A percentile compares a stretch with the other conserved stretches of the same genome.
phyloP scores from a whole-genome alignment of 352 stramenopile genomes.

The Globisporangium nodosum region DNA sequence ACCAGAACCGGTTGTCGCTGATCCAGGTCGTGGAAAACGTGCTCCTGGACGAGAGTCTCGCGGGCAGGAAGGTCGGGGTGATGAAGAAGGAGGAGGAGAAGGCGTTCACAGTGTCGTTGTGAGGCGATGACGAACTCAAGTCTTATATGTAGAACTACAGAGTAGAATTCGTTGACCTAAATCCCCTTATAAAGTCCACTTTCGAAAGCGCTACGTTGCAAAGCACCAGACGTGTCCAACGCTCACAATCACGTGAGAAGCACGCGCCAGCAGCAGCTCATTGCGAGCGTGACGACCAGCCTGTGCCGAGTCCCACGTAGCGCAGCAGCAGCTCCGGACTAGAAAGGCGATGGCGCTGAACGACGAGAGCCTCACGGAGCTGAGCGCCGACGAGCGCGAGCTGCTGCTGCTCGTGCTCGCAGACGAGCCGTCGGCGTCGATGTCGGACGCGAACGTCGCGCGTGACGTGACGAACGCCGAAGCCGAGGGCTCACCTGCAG shows the following conservation, averaged over 20 bases:
- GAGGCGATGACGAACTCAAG: neutral
- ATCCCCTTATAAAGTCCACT: neutral
- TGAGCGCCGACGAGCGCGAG: conserved; percentile 2
- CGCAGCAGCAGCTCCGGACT: too few relatives aligned
- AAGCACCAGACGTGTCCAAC: too few relatives aligned
- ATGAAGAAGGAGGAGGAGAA: too few relatives aligned
- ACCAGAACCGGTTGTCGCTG: neutral
- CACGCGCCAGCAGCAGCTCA: too few relatives aligned
- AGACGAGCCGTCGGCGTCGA: neutral
- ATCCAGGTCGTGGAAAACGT: neutral
- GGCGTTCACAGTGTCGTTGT: neutral
- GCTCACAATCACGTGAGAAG: too few relatives aligned
- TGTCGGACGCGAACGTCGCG: neutral
- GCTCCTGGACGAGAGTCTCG: neutral
- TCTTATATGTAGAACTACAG: too few relatives aligned
- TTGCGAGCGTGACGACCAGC: too few relatives aligned
- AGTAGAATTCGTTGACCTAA: too few relatives aligned
- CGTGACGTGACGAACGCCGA: neutral
- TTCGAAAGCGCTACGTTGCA: too few relatives aligned
- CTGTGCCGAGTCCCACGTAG: too few relatives aligned
- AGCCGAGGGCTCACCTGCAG: too few relatives aligned
- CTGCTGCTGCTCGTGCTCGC: conserved; percentile 3
- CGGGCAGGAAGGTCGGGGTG: neutral
- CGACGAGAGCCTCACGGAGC: neutral
- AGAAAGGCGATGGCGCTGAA: neutral